A percentile compares a stretch with the other conserved stretches of the same genome.
These are phyloP conservation scores for Miscanthus lutarioriparius DNA, from an alignment of 176 grass and related monocot species.

Conservation along the genomic window DNA sequence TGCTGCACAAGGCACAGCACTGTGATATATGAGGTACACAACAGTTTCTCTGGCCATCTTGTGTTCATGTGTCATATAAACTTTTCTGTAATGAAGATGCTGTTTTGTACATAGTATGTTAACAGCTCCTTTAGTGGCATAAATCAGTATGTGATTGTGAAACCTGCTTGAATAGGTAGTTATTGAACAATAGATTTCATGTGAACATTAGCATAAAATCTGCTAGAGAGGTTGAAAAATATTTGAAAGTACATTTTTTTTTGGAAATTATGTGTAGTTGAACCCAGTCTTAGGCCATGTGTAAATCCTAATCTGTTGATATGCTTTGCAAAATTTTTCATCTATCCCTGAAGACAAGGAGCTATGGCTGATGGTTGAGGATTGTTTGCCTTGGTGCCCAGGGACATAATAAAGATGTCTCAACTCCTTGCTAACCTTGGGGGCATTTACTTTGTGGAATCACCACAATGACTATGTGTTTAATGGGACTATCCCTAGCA, in stretches of 20 bases:
- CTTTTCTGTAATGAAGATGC: not conserved
- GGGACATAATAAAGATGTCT: not conserved
- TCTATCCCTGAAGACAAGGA: not conserved
- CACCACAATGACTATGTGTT: not conserved
- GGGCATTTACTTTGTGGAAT: not conserved
- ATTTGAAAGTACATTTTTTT: not conserved
- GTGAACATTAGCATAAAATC: not conserved
- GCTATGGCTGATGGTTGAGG: not conserved
- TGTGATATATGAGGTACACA: not conserved
- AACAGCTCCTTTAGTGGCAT: not conserved
- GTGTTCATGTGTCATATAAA: not conserved
- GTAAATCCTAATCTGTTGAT: not conserved
- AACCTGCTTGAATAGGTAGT: not conserved
- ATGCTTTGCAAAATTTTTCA: not conserved
- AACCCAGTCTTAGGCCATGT: not conserved
- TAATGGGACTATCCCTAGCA: not conserved
- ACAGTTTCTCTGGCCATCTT: not conserved
- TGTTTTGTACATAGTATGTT: not conserved
- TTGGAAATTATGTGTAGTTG: not conserved
- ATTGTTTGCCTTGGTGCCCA: not conserved
- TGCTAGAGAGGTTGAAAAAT: not conserved
- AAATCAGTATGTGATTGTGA: not conserved
- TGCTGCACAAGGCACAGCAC: not conserved
- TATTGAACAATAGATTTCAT: not conserved
- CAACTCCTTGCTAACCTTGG: not conserved